Percentiles rank a stretch among this genome's conserved stretches.
Evolutionary conservation across 2,329 filamentous ascomycete genomes (phyloP).

Genomic region (Pestalotiopsis sp.): DNA sequence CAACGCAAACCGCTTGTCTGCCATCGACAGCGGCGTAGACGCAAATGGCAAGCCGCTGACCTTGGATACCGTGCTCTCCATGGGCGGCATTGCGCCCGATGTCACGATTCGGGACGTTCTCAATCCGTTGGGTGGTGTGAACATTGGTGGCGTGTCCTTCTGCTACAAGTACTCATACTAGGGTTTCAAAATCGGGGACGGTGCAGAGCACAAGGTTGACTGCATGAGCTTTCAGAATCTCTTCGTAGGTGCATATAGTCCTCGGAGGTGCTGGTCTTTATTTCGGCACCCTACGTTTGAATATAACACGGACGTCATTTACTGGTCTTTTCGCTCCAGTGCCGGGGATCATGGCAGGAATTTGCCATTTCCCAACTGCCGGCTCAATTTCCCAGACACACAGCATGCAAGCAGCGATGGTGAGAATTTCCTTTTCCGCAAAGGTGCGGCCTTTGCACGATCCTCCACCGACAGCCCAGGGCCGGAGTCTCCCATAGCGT

Average conservation of each 20-base stretch:
- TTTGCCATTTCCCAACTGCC: slow-evolving; percentile 12
- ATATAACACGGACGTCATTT: slow-evolving; percentile 17
- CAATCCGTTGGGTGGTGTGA: slow-evolving; percentile 9
- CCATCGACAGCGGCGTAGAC: slow-evolving; percentile 3
- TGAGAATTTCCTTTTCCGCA: slow-evolving; percentile 20
- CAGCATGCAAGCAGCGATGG: slow-evolving; percentile 14
- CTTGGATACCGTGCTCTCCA: slow-evolving; percentile 9
- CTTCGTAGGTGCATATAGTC: not conserved
- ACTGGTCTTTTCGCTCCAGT: slow-evolving; percentile 22
- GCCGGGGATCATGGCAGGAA: slow-evolving; percentile 15
- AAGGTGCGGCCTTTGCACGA: slow-evolving; percentile 20
- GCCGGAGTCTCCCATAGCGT: slow-evolving; percentile 16
- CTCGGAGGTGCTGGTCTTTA: not conserved
- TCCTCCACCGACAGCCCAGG: slow-evolving; percentile 16
- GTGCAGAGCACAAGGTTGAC: not conserved
- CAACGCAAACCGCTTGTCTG: slow-evolving; percentile 4
- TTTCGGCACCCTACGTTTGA: slow-evolving; percentile 13
- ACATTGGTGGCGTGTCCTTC: not conserved
- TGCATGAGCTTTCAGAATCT: not conserved
- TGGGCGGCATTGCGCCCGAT: slow-evolving; percentile 11
- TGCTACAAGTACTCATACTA: slow-evolving; percentile 15
- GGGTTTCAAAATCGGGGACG: not conserved
- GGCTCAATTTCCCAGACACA: slow-evolving; percentile 18
- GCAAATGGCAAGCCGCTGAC: not conserved
- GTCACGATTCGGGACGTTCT: slow-evolving; percentile 10